Conservation (phyloP, 805 yeast genomes). For the Lachancea nothofagi region DNA sequence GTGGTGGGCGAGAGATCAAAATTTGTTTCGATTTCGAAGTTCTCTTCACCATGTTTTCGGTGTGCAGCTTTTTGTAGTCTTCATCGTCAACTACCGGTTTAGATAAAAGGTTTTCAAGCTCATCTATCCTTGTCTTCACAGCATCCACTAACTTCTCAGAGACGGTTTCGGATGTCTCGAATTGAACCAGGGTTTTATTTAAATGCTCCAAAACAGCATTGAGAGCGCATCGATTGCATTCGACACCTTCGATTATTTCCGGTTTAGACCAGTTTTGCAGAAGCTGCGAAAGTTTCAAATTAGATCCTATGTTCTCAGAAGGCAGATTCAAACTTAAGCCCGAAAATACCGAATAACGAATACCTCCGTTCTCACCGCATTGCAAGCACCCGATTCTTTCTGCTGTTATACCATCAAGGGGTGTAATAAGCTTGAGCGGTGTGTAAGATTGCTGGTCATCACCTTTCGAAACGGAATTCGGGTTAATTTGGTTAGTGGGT, state of each 20-base stretch:
- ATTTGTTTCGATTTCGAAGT: conserved; percentile 82
- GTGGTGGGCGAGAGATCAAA: conserved; percentile 74
- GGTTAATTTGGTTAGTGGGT: conserved; percentile 74
- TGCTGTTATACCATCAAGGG: conserved; percentile 85
- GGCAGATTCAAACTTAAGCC: conserved; percentile 72
- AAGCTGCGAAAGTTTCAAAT: conserved; percentile 46
- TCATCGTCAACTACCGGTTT: conserved; percentile 76
- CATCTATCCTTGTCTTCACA: conserved; percentile 42
- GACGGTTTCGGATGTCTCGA: conserved; percentile 19
- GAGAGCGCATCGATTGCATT: conserved; percentile 89
- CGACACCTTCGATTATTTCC: conserved; percentile 88
- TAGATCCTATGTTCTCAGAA: conserved; percentile 37
- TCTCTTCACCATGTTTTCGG: conserved; percentile 67
- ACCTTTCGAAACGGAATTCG: conserved; percentile 41
- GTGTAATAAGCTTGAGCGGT: conserved; percentile 60
- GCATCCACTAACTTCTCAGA: conserved; percentile 32
- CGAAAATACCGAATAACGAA: conserved; percentile 71
- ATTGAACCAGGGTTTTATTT: conserved; percentile 32
- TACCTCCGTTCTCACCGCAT: conserved; percentile 94
- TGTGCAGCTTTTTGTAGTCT: conserved; percentile 64
- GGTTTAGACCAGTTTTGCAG: conserved; percentile 65
- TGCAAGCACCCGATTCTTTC: conserved; percentile 84
- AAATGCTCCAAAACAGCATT: conserved; percentile 51
- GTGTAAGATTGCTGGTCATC: conserved; percentile 43
- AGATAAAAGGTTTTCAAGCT: conserved; percentile 47